phyloP scores from a whole-genome alignment of 2,329 filamentous ascomycete species.

The Thelonectria blattea region DNA sequence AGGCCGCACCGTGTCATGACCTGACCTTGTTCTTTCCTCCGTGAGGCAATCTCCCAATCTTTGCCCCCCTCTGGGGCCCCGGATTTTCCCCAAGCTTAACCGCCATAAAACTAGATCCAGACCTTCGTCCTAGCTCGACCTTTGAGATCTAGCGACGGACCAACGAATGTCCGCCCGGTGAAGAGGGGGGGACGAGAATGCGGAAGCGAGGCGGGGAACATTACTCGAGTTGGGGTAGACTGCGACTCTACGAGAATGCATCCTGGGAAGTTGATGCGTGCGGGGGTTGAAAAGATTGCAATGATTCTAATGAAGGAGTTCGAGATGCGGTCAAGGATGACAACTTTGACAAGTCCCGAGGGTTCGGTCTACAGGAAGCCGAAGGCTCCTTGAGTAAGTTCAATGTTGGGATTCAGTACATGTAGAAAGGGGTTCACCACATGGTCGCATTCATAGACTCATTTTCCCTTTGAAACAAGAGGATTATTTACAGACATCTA shows the following conservation, averaged over 20 bases:
- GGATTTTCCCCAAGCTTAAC: constrained; percentile 14
- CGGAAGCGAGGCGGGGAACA: neutral
- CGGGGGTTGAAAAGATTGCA: neutral
- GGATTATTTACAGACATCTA: neutral
- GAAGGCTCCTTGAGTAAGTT: neutral
- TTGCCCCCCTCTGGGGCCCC: constrained; percentile 12
- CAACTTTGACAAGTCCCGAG: neutral
- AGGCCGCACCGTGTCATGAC: constrained; percentile 1
- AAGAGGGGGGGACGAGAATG: neutral
- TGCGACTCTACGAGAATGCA: neutral
- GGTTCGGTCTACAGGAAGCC: neutral
- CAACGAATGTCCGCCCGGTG: constrained; percentile 1
- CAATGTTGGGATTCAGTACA: too few relatives aligned
- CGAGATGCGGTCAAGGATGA: neutral
- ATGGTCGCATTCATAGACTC: too few relatives aligned
- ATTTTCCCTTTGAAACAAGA: neutral
- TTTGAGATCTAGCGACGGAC: constrained; percentile 6
- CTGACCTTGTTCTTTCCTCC: constrained; percentile 4
- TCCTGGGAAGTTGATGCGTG: neutral
- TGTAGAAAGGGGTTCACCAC: too few relatives aligned
- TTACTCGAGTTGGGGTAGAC: neutral
- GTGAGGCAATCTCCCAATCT: neutral
- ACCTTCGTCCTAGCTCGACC: neutral
- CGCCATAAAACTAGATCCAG: constrained; percentile 11
- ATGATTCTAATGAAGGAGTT: neutral